Base-by-base conservation (phyloP, 495 filamentous ascomycete genomes). In the Penicillium simplicissimum region DNA sequence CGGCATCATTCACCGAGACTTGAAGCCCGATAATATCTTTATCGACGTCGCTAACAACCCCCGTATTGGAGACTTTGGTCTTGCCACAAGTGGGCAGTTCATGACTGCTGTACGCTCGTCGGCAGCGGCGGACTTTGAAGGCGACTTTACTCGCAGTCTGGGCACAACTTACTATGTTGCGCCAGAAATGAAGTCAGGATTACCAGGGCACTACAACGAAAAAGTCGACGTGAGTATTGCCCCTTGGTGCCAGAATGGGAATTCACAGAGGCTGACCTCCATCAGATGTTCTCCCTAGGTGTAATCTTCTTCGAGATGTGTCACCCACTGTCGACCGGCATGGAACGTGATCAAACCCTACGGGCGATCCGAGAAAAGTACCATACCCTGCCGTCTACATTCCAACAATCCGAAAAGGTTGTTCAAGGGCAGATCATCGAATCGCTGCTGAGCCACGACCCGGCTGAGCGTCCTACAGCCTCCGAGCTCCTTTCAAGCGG, bases 241-340 rank as follows among this genome's bases (percentile, higher is more conserved):
- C 35, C 28, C 28, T 31, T 31, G 28, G 28, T 34, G 15, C 21
- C 23, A 42, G 17, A 21, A 38, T 17, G 23, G 23, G 31, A 17
- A 8, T 28, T 10, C 13, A 49, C 23, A 36, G 17, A 59, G 67
- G 34, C 54, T 72, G 47, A 64, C 49, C 13, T n/a, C 21, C 17
- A 55, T 25, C 55, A 90, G 86, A 97, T 98, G 94, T 98, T 92
- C 69, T 97, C 96, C 0, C 78, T 98, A 33, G 95, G 95, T 10
- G 89, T 98, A 48, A 98, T 98, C 59, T 96, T 98, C 74, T 96
- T 98, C 65, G 95, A 98, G 72, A 98, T 98, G 94, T 95, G 90
- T 62, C 87, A 93, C 66, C 81, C 87, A 31, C 80, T 96, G 3
- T 86, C 88, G 52, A 87, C 90, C 1, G 89, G 87, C 0, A 98